phyloP scores from a whole-genome alignment of 2,329 filamentous ascomycete species.

The Penicillium sclerotigenum region DNA sequence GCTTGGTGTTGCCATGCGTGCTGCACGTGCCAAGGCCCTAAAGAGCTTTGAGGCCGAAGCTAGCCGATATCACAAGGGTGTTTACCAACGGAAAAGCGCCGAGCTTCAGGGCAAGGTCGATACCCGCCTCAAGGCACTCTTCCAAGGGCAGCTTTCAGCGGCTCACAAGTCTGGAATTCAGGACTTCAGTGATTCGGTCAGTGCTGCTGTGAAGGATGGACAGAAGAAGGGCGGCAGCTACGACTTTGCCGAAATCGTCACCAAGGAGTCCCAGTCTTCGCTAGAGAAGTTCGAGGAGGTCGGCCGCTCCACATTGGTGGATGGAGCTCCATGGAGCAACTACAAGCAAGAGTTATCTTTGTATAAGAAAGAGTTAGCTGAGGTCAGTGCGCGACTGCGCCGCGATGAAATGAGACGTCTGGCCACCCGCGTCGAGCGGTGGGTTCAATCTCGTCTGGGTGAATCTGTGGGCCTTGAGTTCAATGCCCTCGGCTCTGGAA shows the following conservation, averaged over 20 bases:
- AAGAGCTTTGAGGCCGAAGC: slow-evolving; percentile 87
- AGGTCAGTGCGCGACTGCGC: slow-evolving; percentile 77
- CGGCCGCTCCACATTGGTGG: slow-evolving; percentile 69
- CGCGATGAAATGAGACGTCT: slow-evolving; percentile 95
- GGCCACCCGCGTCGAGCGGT: slow-evolving; percentile 85
- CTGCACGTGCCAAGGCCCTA: slow-evolving; percentile 68
- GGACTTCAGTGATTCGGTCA: slow-evolving; percentile 83
- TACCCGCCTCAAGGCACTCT: slow-evolving; percentile 79
- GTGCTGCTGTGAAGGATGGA: slow-evolving; percentile 79
- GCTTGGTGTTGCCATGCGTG: slow-evolving; percentile 70
- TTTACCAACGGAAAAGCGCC: slow-evolving; percentile 78
- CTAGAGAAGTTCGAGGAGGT: slow-evolving; percentile 72
- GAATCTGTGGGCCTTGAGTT: slow-evolving; percentile 92
- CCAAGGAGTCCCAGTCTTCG: slow-evolving; percentile 72
- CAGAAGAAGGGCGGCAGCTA: slow-evolving; percentile 89
- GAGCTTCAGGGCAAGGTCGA: slow-evolving; percentile 88
- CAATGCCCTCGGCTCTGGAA: slow-evolving; percentile 88
- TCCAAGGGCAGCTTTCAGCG: slow-evolving; percentile 80
- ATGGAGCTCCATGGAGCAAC: slow-evolving; percentile 81
- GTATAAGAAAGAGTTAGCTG: slow-evolving; percentile 87
- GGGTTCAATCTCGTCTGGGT: slow-evolving; percentile 82
- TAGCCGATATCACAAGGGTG: slow-evolving; percentile 92
- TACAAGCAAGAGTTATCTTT: slow-evolving; percentile 75
- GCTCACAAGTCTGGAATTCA: slow-evolving; percentile 84
- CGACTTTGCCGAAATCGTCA: slow-evolving; percentile 93